Conservation (phyloP, 148 eudicot genomes). For the Gaultheria prostrata region DNA sequence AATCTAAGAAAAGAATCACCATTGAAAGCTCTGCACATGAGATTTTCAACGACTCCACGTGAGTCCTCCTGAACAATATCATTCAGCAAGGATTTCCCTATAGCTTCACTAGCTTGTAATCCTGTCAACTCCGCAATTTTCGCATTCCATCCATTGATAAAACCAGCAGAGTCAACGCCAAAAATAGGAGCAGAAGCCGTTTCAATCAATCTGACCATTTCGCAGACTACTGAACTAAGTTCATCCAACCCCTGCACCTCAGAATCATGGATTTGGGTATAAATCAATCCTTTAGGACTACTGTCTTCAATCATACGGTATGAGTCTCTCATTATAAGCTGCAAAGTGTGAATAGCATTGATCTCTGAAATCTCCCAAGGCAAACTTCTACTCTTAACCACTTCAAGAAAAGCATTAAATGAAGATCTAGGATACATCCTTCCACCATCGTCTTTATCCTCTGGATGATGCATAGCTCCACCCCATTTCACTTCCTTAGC, state of each 20-base stretch:
- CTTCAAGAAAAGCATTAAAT: constrained; percentile 39
- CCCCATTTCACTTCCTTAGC: constrained; percentile 48
- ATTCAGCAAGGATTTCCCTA: constrained; percentile 34
- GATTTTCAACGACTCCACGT: constrained; percentile 22
- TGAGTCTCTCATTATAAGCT: constrained; percentile 36
- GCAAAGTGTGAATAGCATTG: constrained; percentile 47
- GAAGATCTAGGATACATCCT: constrained; percentile 44
- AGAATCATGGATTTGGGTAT: constrained; percentile 10
- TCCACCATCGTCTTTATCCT: constrained; percentile 37
- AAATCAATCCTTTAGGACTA: constrained; percentile 2
- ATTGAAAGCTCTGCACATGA: constrained; percentile 29
- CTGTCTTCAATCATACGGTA: constrained; percentile 19
- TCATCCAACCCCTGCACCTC: constrained; percentile 18
- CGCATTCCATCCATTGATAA: constrained; percentile 46
- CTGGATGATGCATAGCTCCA: constrained; percentile 36
- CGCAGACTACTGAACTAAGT: constrained; percentile 29
- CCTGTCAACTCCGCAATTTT: constrained; percentile 43
- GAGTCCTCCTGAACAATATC: constrained; percentile 35
- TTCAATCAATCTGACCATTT: constrained; percentile 44
- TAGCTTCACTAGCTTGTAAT: constrained; percentile 30
- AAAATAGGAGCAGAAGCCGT: constrained; percentile 45
- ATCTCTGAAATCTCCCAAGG: constrained; percentile 44
- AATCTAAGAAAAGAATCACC: constrained; percentile 21
- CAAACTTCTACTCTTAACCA: constrained; percentile 34
- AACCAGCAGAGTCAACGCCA: constrained; percentile 35